Evolutionary conservation across 805 yeast genomes (phyloP).

Genomic region (Kodamaea kaohsiungensis): DNA sequence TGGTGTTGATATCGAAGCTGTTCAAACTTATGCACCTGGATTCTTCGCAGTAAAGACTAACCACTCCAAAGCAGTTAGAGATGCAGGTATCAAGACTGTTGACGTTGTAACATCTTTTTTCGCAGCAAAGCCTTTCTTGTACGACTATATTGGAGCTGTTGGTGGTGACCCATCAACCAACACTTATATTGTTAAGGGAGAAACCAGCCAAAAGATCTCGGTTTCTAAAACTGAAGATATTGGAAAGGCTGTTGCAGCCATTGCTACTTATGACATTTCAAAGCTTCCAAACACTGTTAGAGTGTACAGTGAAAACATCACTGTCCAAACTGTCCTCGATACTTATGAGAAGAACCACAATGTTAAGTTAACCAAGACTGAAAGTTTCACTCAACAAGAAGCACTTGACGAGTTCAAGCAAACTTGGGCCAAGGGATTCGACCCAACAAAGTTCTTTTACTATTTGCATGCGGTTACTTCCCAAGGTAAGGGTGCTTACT

Average conservation of each 20-base stretch:
- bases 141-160: slow-evolving; percentile 33
- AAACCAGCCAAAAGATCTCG: slow-evolving; percentile 35
- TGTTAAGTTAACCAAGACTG: slow-evolving; percentile 20
- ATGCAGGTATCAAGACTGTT: slow-evolving; percentile 47
- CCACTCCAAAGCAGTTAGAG: slow-evolving; percentile 42
- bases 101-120: slow-evolving; percentile 45
- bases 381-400: slow-evolving; percentile 21
- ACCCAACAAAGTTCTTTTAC: slow-evolving; percentile 34
- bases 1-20: slow-evolving; percentile 46
- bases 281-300: slow-evolving; percentile 46
- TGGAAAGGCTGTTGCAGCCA: slow-evolving; percentile 18
- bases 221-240: slow-evolving; percentile 31
- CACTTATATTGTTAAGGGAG: slow-evolving; percentile 42
- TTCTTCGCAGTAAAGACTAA: slow-evolving; percentile 32
- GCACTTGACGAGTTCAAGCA: slow-evolving; percentile 30
- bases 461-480: slow-evolving; percentile 34
- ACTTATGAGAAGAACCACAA: slow-evolving; percentile 42
- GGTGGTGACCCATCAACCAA: slow-evolving; percentile 40
- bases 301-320: slow-evolving; percentile 41
- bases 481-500: slow-evolving; percentile 42
- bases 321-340: slow-evolving; percentile 40
- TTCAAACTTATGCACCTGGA: slow-evolving; percentile 31
- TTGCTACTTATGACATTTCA: slow-evolving; percentile 28
- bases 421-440: slow-evolving; percentile 29
- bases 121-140: slow-evolving; percentile 34